Conservation (phyloP, 306 rosid genomes). For the Prunus salicina region DNA sequence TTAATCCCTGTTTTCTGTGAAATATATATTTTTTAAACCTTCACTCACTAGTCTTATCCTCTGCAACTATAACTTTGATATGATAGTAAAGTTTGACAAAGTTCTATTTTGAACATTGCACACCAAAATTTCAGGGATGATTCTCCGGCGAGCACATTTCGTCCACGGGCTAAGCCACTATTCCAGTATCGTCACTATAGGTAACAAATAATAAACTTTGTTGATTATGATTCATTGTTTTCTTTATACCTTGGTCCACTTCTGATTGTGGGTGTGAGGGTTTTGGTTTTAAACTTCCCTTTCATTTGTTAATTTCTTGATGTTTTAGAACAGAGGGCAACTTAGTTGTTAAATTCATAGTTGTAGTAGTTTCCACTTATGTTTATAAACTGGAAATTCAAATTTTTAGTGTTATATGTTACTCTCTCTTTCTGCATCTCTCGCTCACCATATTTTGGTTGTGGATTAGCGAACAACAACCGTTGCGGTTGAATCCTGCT, state of each 20-base stretch:
- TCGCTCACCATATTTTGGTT: slow-evolving; percentile 39
- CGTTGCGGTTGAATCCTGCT: slow-evolving; percentile 90
- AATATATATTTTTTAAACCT: neutral
- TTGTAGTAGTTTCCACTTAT: too few species aligned
- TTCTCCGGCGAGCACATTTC: slow-evolving; percentile 76
- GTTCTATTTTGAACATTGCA: slow-evolving; percentile 11
- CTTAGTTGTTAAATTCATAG: too few species aligned
- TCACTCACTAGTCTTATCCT: neutral
- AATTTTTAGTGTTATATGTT: neutral
- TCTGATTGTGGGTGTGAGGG: neutral
- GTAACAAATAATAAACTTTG: slow-evolving; percentile 37
- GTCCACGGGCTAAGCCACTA: slow-evolving; percentile 82
- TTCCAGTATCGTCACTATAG: slow-evolving; percentile 99
- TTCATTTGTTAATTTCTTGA: neutral
- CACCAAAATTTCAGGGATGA: slow-evolving; percentile 69
- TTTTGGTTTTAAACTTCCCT: neutral
- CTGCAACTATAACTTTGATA: neutral
- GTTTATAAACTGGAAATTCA: neutral
- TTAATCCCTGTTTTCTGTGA: neutral
- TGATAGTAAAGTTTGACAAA: slow-evolving; percentile 15
- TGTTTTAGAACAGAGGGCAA: too few species aligned
- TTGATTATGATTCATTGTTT: neutral
- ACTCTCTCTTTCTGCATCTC: neutral
- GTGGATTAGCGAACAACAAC: slow-evolving; percentile 90
- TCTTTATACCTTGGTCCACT: neutral